These are phyloP conservation scores for Aspergillus alliaceus DNA, from an alignment of 2,329 filamentous ascomycete genomes.

Conservation along the genomic window DNA sequence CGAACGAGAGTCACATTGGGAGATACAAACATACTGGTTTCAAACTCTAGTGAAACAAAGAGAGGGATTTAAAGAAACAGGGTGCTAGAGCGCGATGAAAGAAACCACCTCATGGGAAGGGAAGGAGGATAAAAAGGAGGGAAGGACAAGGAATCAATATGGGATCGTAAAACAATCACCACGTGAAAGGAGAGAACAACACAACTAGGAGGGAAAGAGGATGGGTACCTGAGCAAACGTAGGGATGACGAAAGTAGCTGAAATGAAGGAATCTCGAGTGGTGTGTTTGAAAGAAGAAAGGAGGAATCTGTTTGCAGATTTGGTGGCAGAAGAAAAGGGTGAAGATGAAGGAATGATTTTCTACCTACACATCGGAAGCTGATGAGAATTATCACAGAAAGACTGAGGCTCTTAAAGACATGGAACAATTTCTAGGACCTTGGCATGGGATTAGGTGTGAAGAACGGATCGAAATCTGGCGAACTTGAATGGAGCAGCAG, in stretches of 20 bases:
- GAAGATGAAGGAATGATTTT: constrained; percentile 5
- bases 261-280: constrained; percentile 9
- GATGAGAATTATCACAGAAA: too few species aligned
- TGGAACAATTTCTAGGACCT: neutral
- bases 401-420: too few species aligned
- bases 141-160: neutral
- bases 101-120: neutral
- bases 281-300: constrained; percentile 3
- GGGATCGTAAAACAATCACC: neutral
- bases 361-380: constrained; percentile 23
- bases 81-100: neutral
- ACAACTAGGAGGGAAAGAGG: neutral
- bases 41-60: neutral
- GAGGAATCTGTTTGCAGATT: neutral
- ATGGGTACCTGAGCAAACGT: too few species aligned
- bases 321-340: neutral
- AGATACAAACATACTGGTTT: neutral
- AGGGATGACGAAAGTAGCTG: constrained; percentile 7
- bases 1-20: neutral
- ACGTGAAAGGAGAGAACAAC: neutral
- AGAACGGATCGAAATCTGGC: neutral
- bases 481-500: neutral
- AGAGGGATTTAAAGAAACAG: neutral
- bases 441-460: neutral
- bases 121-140: constrained; percentile 3